Conservation (phyloP, 129 eudicot genomes). For the Flaveria ramosissima region DNA sequence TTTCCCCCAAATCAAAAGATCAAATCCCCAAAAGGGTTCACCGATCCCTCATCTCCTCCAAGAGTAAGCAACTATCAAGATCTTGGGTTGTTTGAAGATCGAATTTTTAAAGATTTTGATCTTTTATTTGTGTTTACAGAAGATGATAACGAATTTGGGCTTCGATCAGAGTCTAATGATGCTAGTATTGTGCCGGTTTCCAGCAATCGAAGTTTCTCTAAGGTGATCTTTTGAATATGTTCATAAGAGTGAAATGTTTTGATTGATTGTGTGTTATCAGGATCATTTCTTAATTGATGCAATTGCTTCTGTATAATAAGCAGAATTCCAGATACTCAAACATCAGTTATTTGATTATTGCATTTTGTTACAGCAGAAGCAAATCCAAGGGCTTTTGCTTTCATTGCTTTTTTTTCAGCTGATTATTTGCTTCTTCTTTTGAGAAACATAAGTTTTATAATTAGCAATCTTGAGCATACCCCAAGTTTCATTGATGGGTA, state of each 20-base stretch:
- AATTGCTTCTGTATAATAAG: not conserved
- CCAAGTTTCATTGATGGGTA: not conserved
- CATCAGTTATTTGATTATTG: not conserved
- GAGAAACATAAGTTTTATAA: not conserved
- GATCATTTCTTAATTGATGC: not conserved
- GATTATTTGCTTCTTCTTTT: not conserved
- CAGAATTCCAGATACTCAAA: not conserved
- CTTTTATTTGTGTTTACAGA: constrained; percentile 28
- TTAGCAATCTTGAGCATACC: not conserved
- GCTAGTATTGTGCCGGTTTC: constrained; percentile 58
- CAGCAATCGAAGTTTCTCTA: constrained; percentile 50
- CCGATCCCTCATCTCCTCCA: constrained; percentile 53
- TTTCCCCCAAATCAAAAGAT: constrained; percentile 41
- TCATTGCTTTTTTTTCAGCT: not conserved
- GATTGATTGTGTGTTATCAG: not conserved
- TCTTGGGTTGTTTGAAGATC: not conserved
- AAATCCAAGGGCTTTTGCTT: not conserved
- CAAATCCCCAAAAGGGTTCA: constrained; percentile 41
- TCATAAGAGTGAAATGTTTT: not conserved
- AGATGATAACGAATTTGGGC: constrained; percentile 48
- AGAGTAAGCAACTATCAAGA: constrained; percentile 36
- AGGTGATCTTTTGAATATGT: constrained; percentile 36
- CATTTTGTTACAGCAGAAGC: not conserved
- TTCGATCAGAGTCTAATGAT: constrained; percentile 46
- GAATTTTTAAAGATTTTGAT: not conserved